Base-by-base conservation (phyloP, 148 eudicot species). In the Camellia lanceoleosa region DNA sequence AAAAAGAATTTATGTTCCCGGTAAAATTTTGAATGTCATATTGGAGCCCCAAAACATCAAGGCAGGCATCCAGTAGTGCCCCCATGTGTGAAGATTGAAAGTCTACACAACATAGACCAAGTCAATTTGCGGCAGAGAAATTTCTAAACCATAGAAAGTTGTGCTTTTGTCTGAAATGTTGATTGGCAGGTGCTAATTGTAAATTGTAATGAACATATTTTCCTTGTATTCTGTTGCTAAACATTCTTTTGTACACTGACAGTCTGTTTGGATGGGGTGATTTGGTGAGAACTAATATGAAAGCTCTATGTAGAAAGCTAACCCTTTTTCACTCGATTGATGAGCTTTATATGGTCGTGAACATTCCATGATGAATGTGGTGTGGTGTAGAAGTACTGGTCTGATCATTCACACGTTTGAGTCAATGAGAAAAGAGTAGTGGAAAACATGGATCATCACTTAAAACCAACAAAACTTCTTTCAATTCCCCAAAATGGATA, bases 21-120 rank as follows among this genome's bases (percentile, higher is more conserved):
- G 95, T 69, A 96, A 91, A 86, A 96, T 96, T 77, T 74, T 94
- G 86, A 96, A 96, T 75, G 86, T 96, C 8, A 94, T 96, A 68
- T 75, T 96, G 77, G 92, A 85, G 75, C 82, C 78, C 47, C 86
- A 90, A 76, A 92, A 80, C 3, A 81, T 73, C 74, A 91, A 92
- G 86, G 91, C 83, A 9, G 86, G 86, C 70, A 74, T 76, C 30
- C 80, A 73, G 9, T 91, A 82, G 80, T 18, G 47, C 60, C 60
- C 9, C 10, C 42, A 18, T 14, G 20, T 63, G 12, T 1, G n/a
- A 46, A 61, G 54, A 3, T 4, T 12, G 55, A 11, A 11, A 49
- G 38, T 30, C 38, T 7, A 4, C 12, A 19, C 42, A 60, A 38
- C 47, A 30, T 2, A 19, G 38, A 30, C 38, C 13, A 19, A 76